These are phyloP conservation scores for Saccharomycopsis vini DNA, from an alignment of 805 yeast genomes.

Conservation along the genomic window DNA sequence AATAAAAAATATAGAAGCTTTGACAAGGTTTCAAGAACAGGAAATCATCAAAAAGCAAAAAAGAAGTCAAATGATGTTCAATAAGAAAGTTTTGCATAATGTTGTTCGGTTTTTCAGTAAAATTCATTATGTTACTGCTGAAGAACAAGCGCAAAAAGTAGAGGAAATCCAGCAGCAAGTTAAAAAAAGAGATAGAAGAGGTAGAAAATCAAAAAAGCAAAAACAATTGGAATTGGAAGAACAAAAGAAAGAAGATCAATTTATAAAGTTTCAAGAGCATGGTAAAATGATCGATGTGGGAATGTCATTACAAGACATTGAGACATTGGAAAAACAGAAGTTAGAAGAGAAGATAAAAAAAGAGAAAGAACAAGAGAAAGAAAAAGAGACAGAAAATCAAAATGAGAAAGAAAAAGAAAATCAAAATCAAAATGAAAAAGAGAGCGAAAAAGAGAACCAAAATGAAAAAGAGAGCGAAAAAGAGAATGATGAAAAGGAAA, in stretches of 20 bases:
- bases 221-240: slow-evolving; percentile 22
- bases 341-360: slow-evolving; percentile 4
- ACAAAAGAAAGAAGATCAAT: slow-evolving; percentile 3
- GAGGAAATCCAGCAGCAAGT: slow-evolving; percentile 33
- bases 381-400: background rate
- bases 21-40: slow-evolving; percentile 73
- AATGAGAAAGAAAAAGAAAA: background rate
- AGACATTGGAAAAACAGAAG: background rate
- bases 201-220: slow-evolving; percentile 34
- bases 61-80: slow-evolving; percentile 63
- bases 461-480: background rate
- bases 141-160: slow-evolving; percentile 49
- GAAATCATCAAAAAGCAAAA: slow-evolving; percentile 72
- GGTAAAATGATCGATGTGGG: too few relatives aligned
- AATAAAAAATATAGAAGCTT: slow-evolving; percentile 58
- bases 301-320: too few relatives aligned
- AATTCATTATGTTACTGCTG: slow-evolving; percentile 49
- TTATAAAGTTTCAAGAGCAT: slow-evolving; percentile 9
- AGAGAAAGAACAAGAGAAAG: background rate
- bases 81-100: slow-evolving; percentile 51
- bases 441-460: background rate
- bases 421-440: background rate
- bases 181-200: slow-evolving; percentile 38
- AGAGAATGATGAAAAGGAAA: background rate
- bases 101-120: slow-evolving; percentile 45